Base-by-base conservation (phyloP, 2,329 filamentous ascomycete species). In the Orbilia oligospora region DNA sequence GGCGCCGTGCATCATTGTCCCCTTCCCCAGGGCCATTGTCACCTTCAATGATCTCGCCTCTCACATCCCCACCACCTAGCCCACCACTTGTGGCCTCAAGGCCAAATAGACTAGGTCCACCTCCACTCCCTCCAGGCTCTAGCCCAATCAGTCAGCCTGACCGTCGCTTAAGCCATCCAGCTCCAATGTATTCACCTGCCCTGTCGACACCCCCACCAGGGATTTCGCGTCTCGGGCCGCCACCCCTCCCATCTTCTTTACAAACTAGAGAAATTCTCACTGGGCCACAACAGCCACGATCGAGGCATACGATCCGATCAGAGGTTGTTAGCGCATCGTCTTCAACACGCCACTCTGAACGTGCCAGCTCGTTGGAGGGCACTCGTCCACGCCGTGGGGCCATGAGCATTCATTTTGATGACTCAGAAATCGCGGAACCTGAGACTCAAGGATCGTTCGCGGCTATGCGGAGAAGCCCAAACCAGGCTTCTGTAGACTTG, bases 351-450 rank as follows among this genome's bases (percentile, higher is more conserved):
- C 22, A 51, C 8, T 49, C 44, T 18, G 46, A 65, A 8, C 46
- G 30, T 14, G 24, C 6, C 5, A 22, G n/a, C 20, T 24, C 14
- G 12, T 65, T 16, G 6, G 33, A 44, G 12, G 53, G 30, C 9
- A 2, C 20, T 27, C 56, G 56, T 27, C 22, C 36, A 10, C 56
- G 56, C 20, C 56, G 56, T 16, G 56, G 36, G 12, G 56, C 56
- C 8, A 61, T 44, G 56, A 44, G 36, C 36, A 44, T 61, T 6
- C 33, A 61, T 61, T 61, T 44, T 14, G 20, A 44, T n/a, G 36
- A 44, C 18, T n/a, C 56, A 9, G 36, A 27, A 27, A 14, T 5
- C 20, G 1, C 2, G 4, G 36, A 27, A 1, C 1, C 18, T 18
- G 56, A 27, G 16, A 5, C 36, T 4, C 18, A 3, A 41, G n/a